A percentile compares a stretch with the other conserved stretches of the same genome.
phyloP scores from a whole-genome alignment of 345 rosid genomes.

The Brassica incana region DNA sequence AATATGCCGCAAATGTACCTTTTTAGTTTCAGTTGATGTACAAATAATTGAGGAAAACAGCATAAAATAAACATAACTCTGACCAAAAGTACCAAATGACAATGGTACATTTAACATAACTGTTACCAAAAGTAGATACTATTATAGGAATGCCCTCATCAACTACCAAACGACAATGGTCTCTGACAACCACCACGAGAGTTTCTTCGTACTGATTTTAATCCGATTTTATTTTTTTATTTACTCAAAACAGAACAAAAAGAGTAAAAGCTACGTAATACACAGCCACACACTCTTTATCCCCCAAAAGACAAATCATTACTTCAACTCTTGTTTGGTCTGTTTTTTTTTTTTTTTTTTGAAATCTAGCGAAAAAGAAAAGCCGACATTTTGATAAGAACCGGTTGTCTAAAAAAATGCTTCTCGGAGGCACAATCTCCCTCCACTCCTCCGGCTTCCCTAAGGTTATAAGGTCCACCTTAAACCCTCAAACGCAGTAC shows the following conservation, averaged over 20 bases:
- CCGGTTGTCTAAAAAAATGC: constrained; percentile 37
- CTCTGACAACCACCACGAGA: neutral
- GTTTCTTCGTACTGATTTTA: no score
- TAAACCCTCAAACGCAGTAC: constrained; percentile 10
- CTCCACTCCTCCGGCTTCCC: constrained; percentile 47
- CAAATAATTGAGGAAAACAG: neutral
- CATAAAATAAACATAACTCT: neutral
- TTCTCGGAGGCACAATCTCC: constrained; percentile 57
- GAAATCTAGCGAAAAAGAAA: no score
- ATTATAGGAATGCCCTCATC: neutral
- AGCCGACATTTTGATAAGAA: no score
- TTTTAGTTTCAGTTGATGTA: neutral
- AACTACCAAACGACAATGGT: neutral
- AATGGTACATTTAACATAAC: no score
- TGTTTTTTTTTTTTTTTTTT: no score
- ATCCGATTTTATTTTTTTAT: no score
- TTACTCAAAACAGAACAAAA: no score
- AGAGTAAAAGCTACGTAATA: neutral
- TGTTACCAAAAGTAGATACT: no score
- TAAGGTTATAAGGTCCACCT: constrained; percentile 30
- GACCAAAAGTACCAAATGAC: no score
- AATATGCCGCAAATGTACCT: neutral
- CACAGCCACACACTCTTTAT: constrained; percentile 35
- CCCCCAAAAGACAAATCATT: neutral
- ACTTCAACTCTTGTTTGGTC: no score